Conservation (phyloP, 2,329 filamentous ascomycete species). For the Nigrospora oryzae region DNA sequence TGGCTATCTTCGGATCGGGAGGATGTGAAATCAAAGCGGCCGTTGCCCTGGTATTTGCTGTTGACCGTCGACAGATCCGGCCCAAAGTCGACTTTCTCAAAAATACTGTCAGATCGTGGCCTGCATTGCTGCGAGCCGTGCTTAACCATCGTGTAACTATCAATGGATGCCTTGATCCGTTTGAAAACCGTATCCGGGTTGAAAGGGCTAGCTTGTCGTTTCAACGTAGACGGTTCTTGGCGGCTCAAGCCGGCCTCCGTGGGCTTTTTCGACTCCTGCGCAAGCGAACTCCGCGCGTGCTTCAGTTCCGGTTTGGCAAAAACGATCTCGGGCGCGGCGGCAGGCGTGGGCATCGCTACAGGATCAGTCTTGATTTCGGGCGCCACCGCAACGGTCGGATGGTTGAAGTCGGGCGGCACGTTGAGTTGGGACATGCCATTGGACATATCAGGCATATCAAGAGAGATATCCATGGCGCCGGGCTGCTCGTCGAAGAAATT, state of each 20-base stretch:
- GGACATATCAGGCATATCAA: constrained; percentile 20
- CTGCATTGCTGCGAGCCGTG: constrained; percentile 14
- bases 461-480: constrained; percentile 27
- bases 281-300: constrained; percentile 46
- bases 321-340: constrained; percentile 17
- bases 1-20: constrained; percentile 22
- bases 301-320: constrained; percentile 54
- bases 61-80: constrained; percentile 43
- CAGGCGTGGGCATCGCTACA: constrained; percentile 8
- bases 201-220: constrained; percentile 49
- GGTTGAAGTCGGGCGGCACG: constrained; percentile 7
- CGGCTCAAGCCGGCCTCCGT: constrained; percentile 17
- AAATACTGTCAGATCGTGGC: constrained; percentile 35
- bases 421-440: constrained; percentile 10
- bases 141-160: constrained; percentile 12
- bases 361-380: constrained; percentile 7
- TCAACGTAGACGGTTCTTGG: constrained; percentile 24
- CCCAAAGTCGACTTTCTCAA: constrained; percentile 47
- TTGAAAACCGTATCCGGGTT: constrained; percentile 51
- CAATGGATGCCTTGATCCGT: constrained; percentile 41
- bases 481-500: constrained; percentile 69
- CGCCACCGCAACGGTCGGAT: constrained; percentile 3
- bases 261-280: constrained; percentile 26
- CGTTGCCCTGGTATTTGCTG: constrained; percentile 50
- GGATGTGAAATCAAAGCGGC: constrained; percentile 39